Conservation (phyloP, 495 filamentous ascomycete species). For the Penicillium atrosanguineum region DNA sequence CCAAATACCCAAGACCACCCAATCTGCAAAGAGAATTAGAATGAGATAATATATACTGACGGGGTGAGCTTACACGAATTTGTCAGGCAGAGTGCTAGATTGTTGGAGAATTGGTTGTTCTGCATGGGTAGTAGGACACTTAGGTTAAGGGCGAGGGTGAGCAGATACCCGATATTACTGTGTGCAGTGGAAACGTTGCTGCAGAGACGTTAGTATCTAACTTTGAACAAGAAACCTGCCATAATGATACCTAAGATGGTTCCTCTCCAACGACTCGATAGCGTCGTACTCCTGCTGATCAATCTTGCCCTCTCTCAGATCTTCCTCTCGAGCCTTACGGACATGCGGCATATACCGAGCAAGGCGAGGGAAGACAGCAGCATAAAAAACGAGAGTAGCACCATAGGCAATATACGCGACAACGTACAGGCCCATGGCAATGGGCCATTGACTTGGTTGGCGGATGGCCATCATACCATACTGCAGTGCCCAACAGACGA, state of each 20-base stretch:
- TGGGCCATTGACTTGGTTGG: conserved; percentile 45
- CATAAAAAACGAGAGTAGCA: conserved; percentile 48
- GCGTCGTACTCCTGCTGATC: conserved; percentile 42
- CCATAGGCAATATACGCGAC: conserved; percentile 48
- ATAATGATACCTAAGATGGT: conserved; percentile 40
- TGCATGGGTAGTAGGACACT: conserved; percentile 45
- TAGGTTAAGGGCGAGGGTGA: conserved; percentile 44
- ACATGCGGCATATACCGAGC: conserved; percentile 49
- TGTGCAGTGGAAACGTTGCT: conserved; percentile 50
- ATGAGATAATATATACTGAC: too few relatives aligned
- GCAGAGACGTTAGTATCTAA: neutral
- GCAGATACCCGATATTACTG: conserved; percentile 49
- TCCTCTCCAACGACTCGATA: conserved; percentile 47
- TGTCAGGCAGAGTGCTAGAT: conserved; percentile 45
- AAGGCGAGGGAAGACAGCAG: conserved; percentile 47
- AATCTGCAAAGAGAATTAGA: conserved; percentile 28
- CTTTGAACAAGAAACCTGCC: neutral
- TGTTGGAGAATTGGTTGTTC: conserved; percentile 41
- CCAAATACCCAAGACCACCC: conserved; percentile 49
- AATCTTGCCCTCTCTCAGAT: conserved; percentile 43
- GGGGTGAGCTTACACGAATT: conserved; percentile 35
- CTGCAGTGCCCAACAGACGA: conserved; percentile 48
- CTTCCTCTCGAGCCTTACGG: conserved; percentile 45
- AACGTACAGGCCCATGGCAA: conserved; percentile 48
- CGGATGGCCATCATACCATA: conserved; percentile 46